Percentiles rank a stretch among this genome's conserved stretches.
These are phyloP conservation scores for Brettanomyces bruxellensis DNA, from an alignment of 805 yeast species.

Conservation along the genomic window DNA sequence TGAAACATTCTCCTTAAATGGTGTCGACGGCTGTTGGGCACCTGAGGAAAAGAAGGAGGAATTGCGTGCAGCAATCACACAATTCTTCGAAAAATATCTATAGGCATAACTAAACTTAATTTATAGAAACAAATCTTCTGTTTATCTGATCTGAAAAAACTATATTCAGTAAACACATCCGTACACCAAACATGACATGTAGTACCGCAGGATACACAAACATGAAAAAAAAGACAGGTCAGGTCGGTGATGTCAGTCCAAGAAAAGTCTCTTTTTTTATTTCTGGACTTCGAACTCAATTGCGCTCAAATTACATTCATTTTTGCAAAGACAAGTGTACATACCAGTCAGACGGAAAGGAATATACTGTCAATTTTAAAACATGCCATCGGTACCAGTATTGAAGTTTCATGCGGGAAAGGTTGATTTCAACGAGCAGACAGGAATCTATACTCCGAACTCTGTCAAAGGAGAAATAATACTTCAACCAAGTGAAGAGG, in stretches of 20 bases:
- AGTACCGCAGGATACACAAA: no score
- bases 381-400: constrained; percentile 13
- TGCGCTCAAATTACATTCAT: no score
- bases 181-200: neutral
- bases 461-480: constrained; percentile 60
- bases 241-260: no score
- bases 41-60: constrained; percentile 11
- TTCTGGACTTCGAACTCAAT: no score
- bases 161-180: neutral
- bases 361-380: neutral
- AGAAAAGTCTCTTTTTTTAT: neutral
- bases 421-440: constrained; percentile 54
- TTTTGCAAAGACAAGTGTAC: no score
- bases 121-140: neutral
- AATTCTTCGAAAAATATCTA: neutral
- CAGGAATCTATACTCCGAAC: constrained; percentile 60
- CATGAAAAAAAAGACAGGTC: no score
- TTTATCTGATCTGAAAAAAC: no score
- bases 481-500: constrained; percentile 56
- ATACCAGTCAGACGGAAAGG: no score
- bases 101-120: neutral
- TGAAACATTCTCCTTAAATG: constrained; percentile 16
- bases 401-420: constrained; percentile 69
- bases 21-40: constrained; percentile 23
- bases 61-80: constrained; percentile 8